Evolutionary conservation across 1,284 basidiomycete species (phyloP).

Genomic region (Sanguinoderma infundibulare): DNA sequence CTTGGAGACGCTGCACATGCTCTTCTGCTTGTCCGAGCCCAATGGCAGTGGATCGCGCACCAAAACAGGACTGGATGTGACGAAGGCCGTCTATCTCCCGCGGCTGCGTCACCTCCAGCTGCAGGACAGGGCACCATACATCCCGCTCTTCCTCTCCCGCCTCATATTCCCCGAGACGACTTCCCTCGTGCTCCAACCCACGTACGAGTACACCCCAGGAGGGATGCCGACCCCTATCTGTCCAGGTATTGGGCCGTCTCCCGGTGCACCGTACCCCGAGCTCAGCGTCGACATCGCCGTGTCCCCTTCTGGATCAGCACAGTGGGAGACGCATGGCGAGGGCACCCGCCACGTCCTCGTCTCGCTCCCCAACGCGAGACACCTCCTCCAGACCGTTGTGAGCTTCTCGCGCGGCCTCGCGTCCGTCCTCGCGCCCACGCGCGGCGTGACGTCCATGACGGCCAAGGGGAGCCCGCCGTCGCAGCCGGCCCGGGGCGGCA

Average conservation of each 20-base stretch:
- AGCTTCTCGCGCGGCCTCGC: no score
- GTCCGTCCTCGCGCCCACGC: no score
- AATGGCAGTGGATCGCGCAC: neutral
- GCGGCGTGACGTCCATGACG: no score
- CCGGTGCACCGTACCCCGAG: neutral
- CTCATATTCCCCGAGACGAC: neutral
- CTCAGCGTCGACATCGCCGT: neutral
- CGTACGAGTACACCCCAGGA: neutral
- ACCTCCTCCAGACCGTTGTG: no score
- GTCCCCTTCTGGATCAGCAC: neutral
- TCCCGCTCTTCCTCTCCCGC: neutral
- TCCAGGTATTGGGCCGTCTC: neutral
- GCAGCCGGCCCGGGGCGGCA: no score
- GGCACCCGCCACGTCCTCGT: no score
- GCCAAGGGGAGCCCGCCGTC: no score
- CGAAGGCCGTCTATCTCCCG: neutral
- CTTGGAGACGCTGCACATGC: neutral
- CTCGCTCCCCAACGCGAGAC: no score
- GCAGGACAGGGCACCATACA: neutral
- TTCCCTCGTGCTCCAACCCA: neutral
- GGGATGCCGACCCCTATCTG: neutral
- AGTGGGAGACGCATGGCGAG: neutral
- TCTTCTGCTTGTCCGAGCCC: neutral
- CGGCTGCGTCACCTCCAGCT: neutral
- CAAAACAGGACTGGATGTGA: neutral